Conservation (phyloP, 306 rosid species). For the Luffa aegyptiaca region DNA sequence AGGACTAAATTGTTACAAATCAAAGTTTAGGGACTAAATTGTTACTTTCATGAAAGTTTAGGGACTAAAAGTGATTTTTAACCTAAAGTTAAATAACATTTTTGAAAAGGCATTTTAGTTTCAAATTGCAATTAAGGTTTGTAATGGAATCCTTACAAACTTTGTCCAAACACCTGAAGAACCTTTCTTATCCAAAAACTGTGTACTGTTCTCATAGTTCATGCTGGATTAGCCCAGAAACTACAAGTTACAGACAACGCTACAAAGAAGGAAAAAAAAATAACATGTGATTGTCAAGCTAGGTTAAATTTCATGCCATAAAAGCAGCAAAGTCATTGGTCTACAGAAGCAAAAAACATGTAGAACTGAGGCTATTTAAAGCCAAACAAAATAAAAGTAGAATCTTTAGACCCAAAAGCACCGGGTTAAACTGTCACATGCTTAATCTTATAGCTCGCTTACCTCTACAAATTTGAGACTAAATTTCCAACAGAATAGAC, state of each 20-base stretch:
- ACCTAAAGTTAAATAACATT: no score
- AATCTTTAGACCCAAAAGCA: not conserved
- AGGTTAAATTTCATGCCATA: not conserved
- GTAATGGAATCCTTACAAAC: no score
- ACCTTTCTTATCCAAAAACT: not conserved
- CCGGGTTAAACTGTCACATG: not conserved
- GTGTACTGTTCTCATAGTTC: not conserved
- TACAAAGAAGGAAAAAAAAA: not conserved
- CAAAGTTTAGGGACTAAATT: no score
- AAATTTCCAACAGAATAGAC: not conserved
- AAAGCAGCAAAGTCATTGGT: not conserved
- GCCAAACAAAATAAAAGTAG: not conserved
- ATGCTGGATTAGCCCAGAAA: not conserved
- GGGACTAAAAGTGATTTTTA: no score
- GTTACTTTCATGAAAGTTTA: no score
- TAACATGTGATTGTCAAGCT: not conserved
- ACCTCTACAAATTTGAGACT: not conserved
- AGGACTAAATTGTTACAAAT: no score
- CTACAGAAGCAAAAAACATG: not conserved
- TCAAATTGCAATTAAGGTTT: no score
- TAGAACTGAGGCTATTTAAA: not conserved
- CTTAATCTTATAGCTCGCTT: not conserved
- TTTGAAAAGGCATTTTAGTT: no score
- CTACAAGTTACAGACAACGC: not conserved
- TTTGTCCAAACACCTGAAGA: no score